Base-by-base conservation (phyloP, 106 monocot species). In the Phalaenopsis aphrodite region DNA sequence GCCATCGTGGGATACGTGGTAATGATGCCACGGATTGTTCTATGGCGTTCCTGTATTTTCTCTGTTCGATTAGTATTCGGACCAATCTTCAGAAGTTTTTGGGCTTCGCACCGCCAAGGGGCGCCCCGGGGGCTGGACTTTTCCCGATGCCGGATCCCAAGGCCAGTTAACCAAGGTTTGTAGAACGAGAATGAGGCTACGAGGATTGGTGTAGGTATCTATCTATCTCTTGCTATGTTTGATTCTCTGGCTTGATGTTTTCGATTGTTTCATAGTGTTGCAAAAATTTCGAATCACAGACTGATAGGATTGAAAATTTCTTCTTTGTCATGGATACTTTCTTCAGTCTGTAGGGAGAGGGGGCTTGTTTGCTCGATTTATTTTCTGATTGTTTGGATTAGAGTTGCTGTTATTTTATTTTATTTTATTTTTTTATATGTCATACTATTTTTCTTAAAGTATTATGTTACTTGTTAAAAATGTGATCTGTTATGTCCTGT, bases 31-130 rank as follows among this genome's bases (percentile, higher is more conserved):
- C 99, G 9, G 99, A 99, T 76, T 99, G 99, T 80, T 91, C 99
- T 41, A 99, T 99, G 99, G 93, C 91, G 37, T 99, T 99, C 76
- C 77, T 99, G 9, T 99, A 99, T 82, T 84, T 99, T 79, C 85
- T 99, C 46, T 99, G 95, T 76, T 99, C 99, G 7, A 87, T 99
- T 46, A 95, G 99, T 55, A 95, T 99, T 67, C 79, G 99, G 42
- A 99, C 99, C 17, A 99, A 99, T 81, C 86, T 99, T 77, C 99
- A 99, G 91, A 99, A 99, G 88, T 87, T 93, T 48, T 67, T 99
- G 9, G 99, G 99, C 10, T 99, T 99, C 58, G 79, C 99, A 10
- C 95, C 99, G 65, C 95, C 99, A 0, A 79, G 99, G 38, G 92
- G 90, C 2, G 91, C 94, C 8, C 83, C 94, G 0, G 95, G 95